These are phyloP conservation scores for Globisporangium alternatum DNA, from an alignment of 352 stramenopile species.

Conservation along the genomic window DNA sequence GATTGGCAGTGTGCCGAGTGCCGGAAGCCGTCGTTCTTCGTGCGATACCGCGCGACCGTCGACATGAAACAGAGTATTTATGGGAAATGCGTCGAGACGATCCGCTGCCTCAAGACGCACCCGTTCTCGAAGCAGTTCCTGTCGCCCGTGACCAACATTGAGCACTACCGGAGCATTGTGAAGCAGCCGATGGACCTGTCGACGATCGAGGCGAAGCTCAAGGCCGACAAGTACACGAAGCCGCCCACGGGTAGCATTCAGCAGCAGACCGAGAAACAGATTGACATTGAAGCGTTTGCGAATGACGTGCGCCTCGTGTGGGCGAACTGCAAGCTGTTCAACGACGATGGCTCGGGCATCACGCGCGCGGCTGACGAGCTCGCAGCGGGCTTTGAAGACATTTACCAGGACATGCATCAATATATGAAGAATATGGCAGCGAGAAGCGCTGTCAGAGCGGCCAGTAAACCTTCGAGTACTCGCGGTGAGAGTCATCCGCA, in stretches of 20 bases:
- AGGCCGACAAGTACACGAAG: constrained; percentile 51
- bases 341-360: constrained; percentile 81
- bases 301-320: constrained; percentile 81
- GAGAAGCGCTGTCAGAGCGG: constrained; percentile 4
- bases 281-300: constrained; percentile 57
- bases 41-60: constrained; percentile 43
- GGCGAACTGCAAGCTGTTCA: constrained; percentile 84
- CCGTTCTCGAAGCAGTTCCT: constrained; percentile 81
- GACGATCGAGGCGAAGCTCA: constrained; percentile 66
- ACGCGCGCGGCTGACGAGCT: constrained; percentile 68
- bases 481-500: neutral
- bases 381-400: constrained; percentile 55
- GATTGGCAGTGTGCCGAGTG: constrained; percentile 83
- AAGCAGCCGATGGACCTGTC: constrained; percentile 83
- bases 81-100: constrained; percentile 66
- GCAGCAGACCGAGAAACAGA: constrained; percentile 27
- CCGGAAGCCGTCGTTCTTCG: constrained; percentile 68
- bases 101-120: constrained; percentile 67
- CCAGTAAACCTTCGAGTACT: neutral
- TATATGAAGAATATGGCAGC: constrained; percentile 17
- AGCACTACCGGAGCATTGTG: constrained; percentile 69
- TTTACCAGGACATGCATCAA: constrained; percentile 47
- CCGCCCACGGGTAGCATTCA: constrained; percentile 8
- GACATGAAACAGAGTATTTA: constrained; percentile 46
- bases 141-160: constrained; percentile 69